Evolutionary conservation across 192 early-diverging fungal genomes (phyloP), one percentile per base, ranked within the genome.

Genomic region (Coemansia umbellata): DNA sequence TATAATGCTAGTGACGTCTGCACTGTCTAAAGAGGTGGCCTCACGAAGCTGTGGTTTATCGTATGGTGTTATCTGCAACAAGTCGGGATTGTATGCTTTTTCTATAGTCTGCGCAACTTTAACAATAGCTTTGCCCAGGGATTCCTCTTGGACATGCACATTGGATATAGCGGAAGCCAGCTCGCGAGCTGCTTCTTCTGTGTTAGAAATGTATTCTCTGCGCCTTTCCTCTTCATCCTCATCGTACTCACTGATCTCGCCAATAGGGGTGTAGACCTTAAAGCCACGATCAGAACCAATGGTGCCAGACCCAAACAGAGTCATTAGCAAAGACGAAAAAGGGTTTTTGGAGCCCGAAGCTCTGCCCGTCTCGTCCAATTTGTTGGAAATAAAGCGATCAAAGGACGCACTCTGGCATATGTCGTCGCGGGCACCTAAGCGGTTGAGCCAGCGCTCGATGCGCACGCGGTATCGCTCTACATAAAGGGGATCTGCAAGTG

Each of bases 381-480:
- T 60, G 5, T 60, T 9, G 14, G 65, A 64, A 31, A 61, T 56
- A 57, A 75, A 75, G 33, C 56, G 43, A n/a, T 64, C 60, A 50
- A 75, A 51, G 5, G 72, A 68, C 11, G 30, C 57, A 53, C 52
- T 64, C 31, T 54, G 40, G 43, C 60, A 68, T 32, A 75, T 31
- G 28, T 68, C 60, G 37, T 75, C 60, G 48, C 72, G 60, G 8
- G 59, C 30, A 4, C 72, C 72, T 27, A 75, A 35, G 10, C 72
- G 60, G 35, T 75, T 75, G 24, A 75, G 65, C 72, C 72, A 75
- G 28, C 72, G 65, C 52, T 75, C 72, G 21, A 75, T 68, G 9
- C 55, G 65, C 35, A 65, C 56, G 14, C 72, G 57, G 31, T 53
- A 56, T 10, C 72, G 60, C 50, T 75, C 72, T 15, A 60, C 45